A percentile compares a stretch with the other conserved stretches of the same genome.
Evolutionary conservation across 345 rosid species (phyloP).

Genomic region (Erodium maritimum): DNA sequence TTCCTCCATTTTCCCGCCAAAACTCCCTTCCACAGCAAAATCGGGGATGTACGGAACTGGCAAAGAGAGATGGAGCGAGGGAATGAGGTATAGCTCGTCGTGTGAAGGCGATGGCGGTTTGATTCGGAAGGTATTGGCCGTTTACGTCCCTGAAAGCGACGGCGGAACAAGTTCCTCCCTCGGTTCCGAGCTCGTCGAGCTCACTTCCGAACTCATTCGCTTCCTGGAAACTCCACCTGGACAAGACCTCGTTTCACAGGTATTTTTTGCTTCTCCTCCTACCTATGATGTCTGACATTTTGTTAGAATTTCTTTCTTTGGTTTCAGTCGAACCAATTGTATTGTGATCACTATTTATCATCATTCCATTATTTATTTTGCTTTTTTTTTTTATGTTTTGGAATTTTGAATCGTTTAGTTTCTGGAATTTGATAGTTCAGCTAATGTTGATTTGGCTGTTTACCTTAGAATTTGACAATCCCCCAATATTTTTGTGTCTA

Average conservation of each 20-base stretch:
- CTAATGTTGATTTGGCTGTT: background rate
- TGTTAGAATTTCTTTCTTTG: background rate
- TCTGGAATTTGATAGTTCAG: background rate
- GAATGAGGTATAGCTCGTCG: conserved; percentile 9
- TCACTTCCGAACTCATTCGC: conserved; percentile 45
- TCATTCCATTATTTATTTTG: background rate
- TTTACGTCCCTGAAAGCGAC: conserved; percentile 37
- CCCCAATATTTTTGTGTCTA: too few species aligned
- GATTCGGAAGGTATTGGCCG: conserved; percentile 29
- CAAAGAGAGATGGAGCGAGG: conserved; percentile 12
- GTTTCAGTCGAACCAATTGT: background rate
- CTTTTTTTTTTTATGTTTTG: background rate
- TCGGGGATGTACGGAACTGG: conserved; percentile 16
- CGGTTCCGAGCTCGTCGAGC: conserved; percentile 40
- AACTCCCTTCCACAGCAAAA: too few species aligned
- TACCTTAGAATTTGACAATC: background rate
- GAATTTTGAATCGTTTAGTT: background rate
- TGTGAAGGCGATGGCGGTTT: conserved; percentile 18
- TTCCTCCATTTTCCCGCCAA: too few species aligned
- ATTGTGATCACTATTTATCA: too few species aligned
- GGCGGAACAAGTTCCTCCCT: conserved; percentile 28
- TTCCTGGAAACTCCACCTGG: conserved; percentile 54
- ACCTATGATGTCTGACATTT: background rate
- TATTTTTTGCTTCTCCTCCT: conserved; percentile 8
- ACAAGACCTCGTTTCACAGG: conserved; percentile 51